Percentiles rank a stretch among this genome's conserved stretches.
These are phyloP conservation scores for Periglandula ipomoeae DNA, from an alignment of 2,329 filamentous ascomycete species.

Conservation along the genomic window DNA sequence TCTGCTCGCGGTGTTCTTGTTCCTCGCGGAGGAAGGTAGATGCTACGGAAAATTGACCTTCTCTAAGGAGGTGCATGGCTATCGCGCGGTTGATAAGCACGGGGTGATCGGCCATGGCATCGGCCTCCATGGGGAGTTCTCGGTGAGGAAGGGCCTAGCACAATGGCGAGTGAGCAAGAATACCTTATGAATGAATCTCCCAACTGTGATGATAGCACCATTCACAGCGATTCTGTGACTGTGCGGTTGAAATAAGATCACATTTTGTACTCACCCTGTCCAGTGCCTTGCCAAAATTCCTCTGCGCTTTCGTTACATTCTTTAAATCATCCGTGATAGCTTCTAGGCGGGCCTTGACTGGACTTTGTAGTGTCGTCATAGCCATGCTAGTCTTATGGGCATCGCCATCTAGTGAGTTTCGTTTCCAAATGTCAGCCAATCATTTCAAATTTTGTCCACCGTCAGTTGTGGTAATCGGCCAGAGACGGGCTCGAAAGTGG, in stretches of 20 bases:
- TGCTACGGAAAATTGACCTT: slow-evolving; percentile 86
- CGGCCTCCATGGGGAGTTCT: slow-evolving; percentile 67
- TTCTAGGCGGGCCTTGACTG: slow-evolving; percentile 73
- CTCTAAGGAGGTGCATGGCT: slow-evolving; percentile 89
- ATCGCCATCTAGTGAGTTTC: slow-evolving; percentile 25
- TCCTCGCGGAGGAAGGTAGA: slow-evolving; percentile 74
- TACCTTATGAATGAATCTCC: not conserved
- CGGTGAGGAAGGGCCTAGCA: slow-evolving; percentile 34
- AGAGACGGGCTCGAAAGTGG: not conserved
- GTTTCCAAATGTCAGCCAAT: slow-evolving; percentile 10
- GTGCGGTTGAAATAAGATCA: not conserved
- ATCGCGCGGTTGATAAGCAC: slow-evolving; percentile 84
- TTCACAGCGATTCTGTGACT: not conserved
- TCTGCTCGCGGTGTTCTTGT: slow-evolving; percentile 24
- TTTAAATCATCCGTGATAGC: slow-evolving; percentile 72
- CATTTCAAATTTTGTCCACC: slow-evolving; percentile 3
- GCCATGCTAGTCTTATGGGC: slow-evolving; percentile 58
- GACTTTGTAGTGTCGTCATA: slow-evolving; percentile 77
- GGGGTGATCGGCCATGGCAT: slow-evolving; percentile 67
- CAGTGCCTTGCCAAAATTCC: slow-evolving; percentile 74
- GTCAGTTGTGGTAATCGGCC: not conserved
- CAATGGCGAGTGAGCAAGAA: not conserved
- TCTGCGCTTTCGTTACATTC: slow-evolving; percentile 72
- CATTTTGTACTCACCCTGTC: slow-evolving; percentile 57
- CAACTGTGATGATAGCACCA: not conserved